Evolutionary conservation across 169 alveolate genomes (phyloP).

Genomic region (Babesia bigemina): DNA sequence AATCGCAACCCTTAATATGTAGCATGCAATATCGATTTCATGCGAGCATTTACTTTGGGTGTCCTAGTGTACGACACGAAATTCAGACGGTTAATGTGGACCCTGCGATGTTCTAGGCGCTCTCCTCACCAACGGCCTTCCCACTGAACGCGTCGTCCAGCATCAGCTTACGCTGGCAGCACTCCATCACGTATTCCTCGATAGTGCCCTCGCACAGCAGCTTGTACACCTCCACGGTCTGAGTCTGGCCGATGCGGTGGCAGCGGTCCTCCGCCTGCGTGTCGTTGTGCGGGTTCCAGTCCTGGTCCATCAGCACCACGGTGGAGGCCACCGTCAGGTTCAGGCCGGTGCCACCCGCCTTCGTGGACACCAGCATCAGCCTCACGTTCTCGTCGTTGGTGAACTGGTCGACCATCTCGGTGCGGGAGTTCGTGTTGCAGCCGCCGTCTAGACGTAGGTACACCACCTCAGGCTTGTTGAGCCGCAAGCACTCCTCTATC

Average conservation of each 20-base stretch:
- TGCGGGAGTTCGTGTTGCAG: background rate
- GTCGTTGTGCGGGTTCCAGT: conserved; percentile 93
- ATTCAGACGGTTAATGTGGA: too few relatives aligned
- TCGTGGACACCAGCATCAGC: conserved; percentile 93
- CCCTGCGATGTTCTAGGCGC: too few relatives aligned
- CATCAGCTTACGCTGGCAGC: conserved; percentile 54
- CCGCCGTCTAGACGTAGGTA: conserved; percentile 60
- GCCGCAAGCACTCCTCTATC: conserved; percentile 82
- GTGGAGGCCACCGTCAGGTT: conserved; percentile 97
- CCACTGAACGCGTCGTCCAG: conserved; percentile 63
- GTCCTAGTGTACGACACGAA: too few relatives aligned
- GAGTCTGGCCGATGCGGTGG: conserved; percentile 91
- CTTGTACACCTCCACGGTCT: conserved; percentile 89
- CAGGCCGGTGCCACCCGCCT: conserved; percentile 99
- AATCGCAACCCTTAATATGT: too few relatives aligned
- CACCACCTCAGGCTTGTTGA: background rate
- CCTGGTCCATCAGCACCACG: conserved; percentile 94
- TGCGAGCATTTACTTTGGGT: too few relatives aligned
- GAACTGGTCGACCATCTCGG: conserved; percentile 36
- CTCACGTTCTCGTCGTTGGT: conserved; percentile 82
- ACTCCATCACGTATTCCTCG: conserved; percentile 87
- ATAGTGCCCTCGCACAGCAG: conserved; percentile 87
- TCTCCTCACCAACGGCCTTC: conserved; percentile 1
- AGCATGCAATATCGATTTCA: too few relatives aligned
- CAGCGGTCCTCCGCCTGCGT: conserved; percentile 94